Conservation (phyloP, 2,329 filamentous ascomycete species). For the Xylaria sp. region DNA sequence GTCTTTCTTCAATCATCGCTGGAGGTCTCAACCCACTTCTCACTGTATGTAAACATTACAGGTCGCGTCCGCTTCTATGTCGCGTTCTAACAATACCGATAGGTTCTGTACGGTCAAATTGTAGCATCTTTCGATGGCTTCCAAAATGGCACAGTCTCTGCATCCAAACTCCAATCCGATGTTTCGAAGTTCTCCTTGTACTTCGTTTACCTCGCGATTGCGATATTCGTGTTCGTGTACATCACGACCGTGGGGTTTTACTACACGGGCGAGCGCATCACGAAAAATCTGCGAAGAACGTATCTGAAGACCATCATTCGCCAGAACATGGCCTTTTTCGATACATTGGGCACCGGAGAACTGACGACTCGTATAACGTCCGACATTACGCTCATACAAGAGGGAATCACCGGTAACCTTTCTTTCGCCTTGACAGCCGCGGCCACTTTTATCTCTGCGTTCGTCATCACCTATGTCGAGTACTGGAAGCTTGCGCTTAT, state of each 20-base stretch:
- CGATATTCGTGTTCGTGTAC: constrained; percentile 37
- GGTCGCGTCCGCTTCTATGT: constrained; percentile 7
- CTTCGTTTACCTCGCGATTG: constrained; percentile 40
- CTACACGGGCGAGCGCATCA: constrained; percentile 41
- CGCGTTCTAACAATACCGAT: constrained; percentile 6
- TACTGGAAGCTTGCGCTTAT: constrained; percentile 57
- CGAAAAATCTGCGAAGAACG: constrained; percentile 31
- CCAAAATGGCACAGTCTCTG: constrained; percentile 8
- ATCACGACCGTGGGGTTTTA: constrained; percentile 40
- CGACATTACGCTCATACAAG: constrained; percentile 68
- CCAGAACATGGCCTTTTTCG: constrained; percentile 47
- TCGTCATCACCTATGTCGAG: constrained; percentile 63
- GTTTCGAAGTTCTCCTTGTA: constrained; percentile 28
- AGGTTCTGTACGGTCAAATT: constrained; percentile 20
- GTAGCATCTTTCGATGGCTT: constrained; percentile 8
- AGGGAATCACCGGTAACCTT: constrained; percentile 70
- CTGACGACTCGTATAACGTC: constrained; percentile 37
- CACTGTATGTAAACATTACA: constrained; percentile 9
- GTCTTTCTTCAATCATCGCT: constrained; percentile 20
- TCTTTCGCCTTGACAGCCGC: constrained; percentile 64
- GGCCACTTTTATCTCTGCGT: constrained; percentile 60
- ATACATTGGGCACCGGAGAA: constrained; percentile 42
- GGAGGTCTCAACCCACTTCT: constrained; percentile 23
- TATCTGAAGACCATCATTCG: constrained; percentile 42
- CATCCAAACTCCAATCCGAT: neutral